Evolutionary conservation across 495 filamentous ascomycete species (phyloP).

Genomic region (Neurospora terricola): DNA sequence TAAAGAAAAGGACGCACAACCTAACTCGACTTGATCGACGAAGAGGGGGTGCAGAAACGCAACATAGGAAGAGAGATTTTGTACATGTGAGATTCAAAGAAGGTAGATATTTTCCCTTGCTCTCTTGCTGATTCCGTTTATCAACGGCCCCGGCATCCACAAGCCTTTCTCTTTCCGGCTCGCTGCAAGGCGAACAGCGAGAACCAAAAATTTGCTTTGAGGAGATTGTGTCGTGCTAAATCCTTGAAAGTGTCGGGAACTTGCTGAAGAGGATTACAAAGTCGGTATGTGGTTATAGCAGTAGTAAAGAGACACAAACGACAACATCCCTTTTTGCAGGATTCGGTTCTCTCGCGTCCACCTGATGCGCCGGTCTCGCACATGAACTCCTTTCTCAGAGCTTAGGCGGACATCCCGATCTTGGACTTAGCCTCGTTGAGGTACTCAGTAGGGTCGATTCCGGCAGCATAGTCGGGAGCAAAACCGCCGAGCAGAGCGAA

Average conservation of each 20-base stretch:
- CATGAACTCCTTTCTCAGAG: conserved; percentile 8
- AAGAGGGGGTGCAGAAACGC: neutral
- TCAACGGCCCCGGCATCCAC: neutral
- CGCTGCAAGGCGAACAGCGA: neutral
- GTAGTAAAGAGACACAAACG: neutral
- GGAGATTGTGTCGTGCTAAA: neutral
- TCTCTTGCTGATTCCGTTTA: neutral
- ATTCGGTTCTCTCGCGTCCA: neutral
- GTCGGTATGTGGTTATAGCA: neutral
- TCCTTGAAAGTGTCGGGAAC: neutral
- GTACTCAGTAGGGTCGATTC: conserved; percentile 36
- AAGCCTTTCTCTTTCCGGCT: neutral
- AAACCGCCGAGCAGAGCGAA: conserved; percentile 58
- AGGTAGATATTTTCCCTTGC: neutral
- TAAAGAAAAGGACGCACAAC: neutral
- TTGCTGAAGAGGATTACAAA: neutral
- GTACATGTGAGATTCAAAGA: neutral
- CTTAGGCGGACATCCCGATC: conserved; percentile 26
- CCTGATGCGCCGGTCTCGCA: neutral
- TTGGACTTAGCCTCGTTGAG: conserved; percentile 37
- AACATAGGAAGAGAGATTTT: neutral
- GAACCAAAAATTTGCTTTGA: neutral
- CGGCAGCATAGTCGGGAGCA: conserved; percentile 37
- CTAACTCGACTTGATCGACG: neutral
- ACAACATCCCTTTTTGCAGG: neutral